phyloP scores from a whole-genome alignment of 2,329 filamentous ascomycete genomes.

The Gyromitra esculenta region DNA sequence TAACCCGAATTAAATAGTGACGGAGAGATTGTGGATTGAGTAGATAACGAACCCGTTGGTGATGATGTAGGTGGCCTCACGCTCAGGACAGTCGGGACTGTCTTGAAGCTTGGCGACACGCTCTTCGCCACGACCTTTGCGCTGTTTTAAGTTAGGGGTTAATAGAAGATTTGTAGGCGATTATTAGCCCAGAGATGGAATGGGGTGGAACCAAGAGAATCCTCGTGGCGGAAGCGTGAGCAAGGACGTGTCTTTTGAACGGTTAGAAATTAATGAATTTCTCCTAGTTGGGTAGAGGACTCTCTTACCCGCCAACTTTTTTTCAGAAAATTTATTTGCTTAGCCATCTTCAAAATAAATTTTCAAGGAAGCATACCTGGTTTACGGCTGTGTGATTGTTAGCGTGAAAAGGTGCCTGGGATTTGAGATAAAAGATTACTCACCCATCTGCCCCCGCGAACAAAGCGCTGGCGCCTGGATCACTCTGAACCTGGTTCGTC shows the following conservation, averaged over 20 bases:
- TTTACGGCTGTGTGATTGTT: slow-evolving; percentile 52
- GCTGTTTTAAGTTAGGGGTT: slow-evolving; percentile 55
- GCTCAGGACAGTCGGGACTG: slow-evolving; percentile 71
- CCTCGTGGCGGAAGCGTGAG: slow-evolving; percentile 74
- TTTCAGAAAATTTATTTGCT: slow-evolving; percentile 16
- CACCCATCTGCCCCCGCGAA: slow-evolving; percentile 73
- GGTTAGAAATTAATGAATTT: slow-evolving; percentile 21
- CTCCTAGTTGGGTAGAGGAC: neutral
- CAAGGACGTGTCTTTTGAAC: slow-evolving; percentile 73
- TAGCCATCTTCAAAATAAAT: slow-evolving; percentile 13
- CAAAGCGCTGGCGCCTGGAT: slow-evolving; percentile 73
- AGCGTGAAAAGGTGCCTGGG: neutral
- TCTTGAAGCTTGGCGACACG: slow-evolving; percentile 70
- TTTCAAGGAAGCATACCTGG: slow-evolving; percentile 52
- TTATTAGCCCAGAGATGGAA: neutral
- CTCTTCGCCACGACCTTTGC: slow-evolving; percentile 75
- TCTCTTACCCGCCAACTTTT: slow-evolving; percentile 55
- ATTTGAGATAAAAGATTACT: neutral
- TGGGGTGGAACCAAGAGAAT: slow-evolving; percentile 65
- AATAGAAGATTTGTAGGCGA: slow-evolving; percentile 18
- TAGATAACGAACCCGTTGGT: slow-evolving; percentile 65
- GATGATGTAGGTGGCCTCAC: slow-evolving; percentile 75
- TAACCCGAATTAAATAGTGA: neutral
- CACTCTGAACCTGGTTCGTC: slow-evolving; percentile 78
- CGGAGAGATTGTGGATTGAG: neutral